Evolutionary conservation across 257 asterid species (phyloP), one percentile per base, ranked within the genome.

Genomic region (Rauvolfia tetraphylla): DNA sequence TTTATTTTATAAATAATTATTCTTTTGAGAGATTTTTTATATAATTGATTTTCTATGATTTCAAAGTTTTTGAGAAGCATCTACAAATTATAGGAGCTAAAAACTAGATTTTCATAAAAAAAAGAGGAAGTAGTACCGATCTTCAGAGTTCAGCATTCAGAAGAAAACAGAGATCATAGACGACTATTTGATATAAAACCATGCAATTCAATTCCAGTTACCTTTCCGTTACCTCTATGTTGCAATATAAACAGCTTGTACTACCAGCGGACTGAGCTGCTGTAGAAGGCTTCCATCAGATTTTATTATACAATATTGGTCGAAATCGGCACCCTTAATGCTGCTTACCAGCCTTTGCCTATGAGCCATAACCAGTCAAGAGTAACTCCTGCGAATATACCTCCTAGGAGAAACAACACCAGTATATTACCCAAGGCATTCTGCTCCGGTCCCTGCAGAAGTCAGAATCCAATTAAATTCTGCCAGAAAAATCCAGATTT

Each of bases 351-450:
- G 33, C 90, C 85, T 80, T 86, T 75, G 25, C 90, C 88, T 33
- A 84, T 84, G 53, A 86, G 83, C 89, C 89, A 83, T 75, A 86
- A 75, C 87, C 89, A 86, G 63, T 79, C 87, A 61, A 77, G 80
- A 54, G 86, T 75, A 25, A 82, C 84, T 22, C 88, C 88, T 23
- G 86, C 78, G 75, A 77, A 85, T 75, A 85, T 77, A n/a, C 88
- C 86, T 72, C 88, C 86, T 22, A 85, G 3, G 17, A 85, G 81
- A 78, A 85, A 85, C 36, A 82, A 29, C 1, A 85, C 88, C 38
- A 82, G 79, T 25, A 85, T 70, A 66, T 85, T 85, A 27, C 86
- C 88, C 74, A 85, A 23, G 0, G 85, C 86, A 72, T 80, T 85
- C 74, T 82, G 88, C 69, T 86, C 87, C 13, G 89, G 84, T 57